A percentile compares a stretch with the other conserved stretches of the same genome.
These are phyloP conservation scores for Bolboschoenoplectus hybrid DNA, from an alignment of 202 grass and related monocot species.

Conservation along the genomic window DNA sequence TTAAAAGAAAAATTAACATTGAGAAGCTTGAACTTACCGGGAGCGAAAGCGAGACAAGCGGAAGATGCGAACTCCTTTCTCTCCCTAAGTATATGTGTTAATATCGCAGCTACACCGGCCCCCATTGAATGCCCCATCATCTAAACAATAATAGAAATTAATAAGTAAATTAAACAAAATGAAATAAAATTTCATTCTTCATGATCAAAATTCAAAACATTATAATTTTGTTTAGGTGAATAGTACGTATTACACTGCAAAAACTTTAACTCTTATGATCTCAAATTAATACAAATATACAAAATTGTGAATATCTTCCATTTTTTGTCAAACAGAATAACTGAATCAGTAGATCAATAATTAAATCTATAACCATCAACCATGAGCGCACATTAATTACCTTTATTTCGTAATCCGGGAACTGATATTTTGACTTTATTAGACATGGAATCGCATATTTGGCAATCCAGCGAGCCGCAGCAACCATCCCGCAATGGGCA, in stretches of 20 bases:
- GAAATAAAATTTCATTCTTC: not conserved
- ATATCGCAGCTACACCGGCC: conserved; percentile 66
- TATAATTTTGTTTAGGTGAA: not conserved
- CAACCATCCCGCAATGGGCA: conserved; percentile 74
- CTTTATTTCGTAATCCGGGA: conserved; percentile 67
- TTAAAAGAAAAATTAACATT: not conserved
- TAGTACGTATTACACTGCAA: no score
- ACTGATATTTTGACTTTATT: conserved; percentile 51
- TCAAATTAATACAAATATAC: not conserved
- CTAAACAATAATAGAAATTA: conserved; percentile 49
- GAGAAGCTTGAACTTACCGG: conserved; percentile 51
- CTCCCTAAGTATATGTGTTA: conserved; percentile 79
- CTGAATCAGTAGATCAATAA: not conserved
- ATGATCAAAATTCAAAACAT: not conserved
- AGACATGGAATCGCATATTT: conserved; percentile 61
- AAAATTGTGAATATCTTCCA: not conserved
- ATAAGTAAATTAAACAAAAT: not conserved
- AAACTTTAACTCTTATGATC: not conserved
- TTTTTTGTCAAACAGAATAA: not conserved
- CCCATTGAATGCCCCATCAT: conserved; percentile 90
- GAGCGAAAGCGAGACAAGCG: conserved; percentile 75
- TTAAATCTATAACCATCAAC: not conserved
- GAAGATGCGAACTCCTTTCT: conserved; percentile 60
- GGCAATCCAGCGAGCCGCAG: conserved; percentile 66
- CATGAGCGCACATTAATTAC: conserved; percentile 3